phyloP scores from a whole-genome alignment of 2,329 filamentous ascomycete genomes.

The Colletotrichum navitas region DNA sequence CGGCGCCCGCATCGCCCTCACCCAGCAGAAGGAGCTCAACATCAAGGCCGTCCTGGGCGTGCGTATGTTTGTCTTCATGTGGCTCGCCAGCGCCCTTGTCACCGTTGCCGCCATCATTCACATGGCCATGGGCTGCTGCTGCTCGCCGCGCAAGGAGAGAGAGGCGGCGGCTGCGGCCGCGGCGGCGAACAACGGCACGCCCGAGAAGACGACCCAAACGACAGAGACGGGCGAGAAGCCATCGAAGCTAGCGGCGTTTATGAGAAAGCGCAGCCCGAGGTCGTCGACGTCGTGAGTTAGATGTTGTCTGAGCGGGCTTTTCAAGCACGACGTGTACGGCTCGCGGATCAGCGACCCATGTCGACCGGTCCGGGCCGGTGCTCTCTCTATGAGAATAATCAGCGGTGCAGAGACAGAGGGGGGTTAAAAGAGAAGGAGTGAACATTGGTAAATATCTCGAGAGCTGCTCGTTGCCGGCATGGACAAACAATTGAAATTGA shows the following conservation, averaged over 20 bases:
- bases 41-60: constrained; percentile 77
- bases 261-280: constrained; percentile 41
- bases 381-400: background rate
- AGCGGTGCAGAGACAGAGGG: too few relatives aligned
- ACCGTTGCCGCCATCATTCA: constrained; percentile 81
- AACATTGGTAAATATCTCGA: background rate
- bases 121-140: constrained; percentile 83
- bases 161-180: constrained; percentile 22
- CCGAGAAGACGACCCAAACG: constrained; percentile 34
- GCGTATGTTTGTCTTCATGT: constrained; percentile 90
- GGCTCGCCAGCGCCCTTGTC: constrained; percentile 78
- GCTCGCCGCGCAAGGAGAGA: constrained; percentile 48
- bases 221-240: constrained; percentile 32
- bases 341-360: background rate
- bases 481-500: constrained; percentile 25
- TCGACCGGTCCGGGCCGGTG: background rate
- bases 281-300: constrained; percentile 26
- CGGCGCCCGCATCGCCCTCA: constrained; percentile 83
- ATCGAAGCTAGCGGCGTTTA: constrained; percentile 38
- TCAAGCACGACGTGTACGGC: background rate
- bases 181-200: constrained; percentile 8
- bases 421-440: background rate
- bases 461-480: background rate
- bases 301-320: background rate
- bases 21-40: constrained; percentile 78